Percentiles rank a stretch among this genome's conserved stretches.
These are phyloP conservation scores for Boletus sensibilis DNA, from an alignment of 768 basidiomycete genomes.

Conservation along the genomic window DNA sequence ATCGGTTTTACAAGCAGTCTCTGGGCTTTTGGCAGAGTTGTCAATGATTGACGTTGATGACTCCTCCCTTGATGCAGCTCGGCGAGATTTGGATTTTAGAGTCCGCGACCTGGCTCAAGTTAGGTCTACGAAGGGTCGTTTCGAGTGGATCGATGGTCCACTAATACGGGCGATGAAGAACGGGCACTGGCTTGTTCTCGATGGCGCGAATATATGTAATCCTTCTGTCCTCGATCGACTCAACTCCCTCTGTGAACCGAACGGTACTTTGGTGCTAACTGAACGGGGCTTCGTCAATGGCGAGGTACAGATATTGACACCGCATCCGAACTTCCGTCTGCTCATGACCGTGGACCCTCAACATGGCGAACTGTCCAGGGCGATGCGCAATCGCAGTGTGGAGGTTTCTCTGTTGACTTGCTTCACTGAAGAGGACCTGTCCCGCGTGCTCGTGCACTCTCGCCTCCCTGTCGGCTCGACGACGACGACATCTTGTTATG, in stretches of 20 bases:
- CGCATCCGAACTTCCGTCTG: conserved; percentile 87
- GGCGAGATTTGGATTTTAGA: conserved; percentile 17
- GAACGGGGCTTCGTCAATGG: conserved; percentile 87
- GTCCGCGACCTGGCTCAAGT: conserved; percentile 24
- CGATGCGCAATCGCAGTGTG: conserved; percentile 96
- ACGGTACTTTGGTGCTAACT: conserved; percentile 79
- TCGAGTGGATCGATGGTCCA: conserved; percentile 96
- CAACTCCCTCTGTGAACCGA: conserved; percentile 90
- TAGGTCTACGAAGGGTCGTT: conserved; percentile 48
- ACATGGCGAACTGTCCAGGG: conserved; percentile 90
- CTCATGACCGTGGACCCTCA: conserved; percentile 94
- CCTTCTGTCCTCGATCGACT: conserved; percentile 95
- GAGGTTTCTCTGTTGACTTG: conserved; percentile 62
- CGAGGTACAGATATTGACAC: conserved; percentile 65
- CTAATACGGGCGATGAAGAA: conserved; percentile 80
- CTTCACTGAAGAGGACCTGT: conserved; percentile 45
- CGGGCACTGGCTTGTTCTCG: conserved; percentile 89
- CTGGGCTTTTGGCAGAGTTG: conserved; percentile 31
- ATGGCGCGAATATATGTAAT: conserved; percentile 92
- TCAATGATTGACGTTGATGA: conserved; percentile 12
- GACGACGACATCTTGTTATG: conserved; percentile 6
- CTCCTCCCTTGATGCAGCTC: conserved; percentile 10
- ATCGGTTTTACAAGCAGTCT: conserved; percentile 26
- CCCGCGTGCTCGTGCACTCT: conserved; percentile 44
- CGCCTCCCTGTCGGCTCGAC: conserved; percentile 43